Percentiles rank a stretch among this genome's conserved stretches.
Conservation (phyloP, 192 early-diverging fungal genomes). For the Backusella sp. region DNA sequence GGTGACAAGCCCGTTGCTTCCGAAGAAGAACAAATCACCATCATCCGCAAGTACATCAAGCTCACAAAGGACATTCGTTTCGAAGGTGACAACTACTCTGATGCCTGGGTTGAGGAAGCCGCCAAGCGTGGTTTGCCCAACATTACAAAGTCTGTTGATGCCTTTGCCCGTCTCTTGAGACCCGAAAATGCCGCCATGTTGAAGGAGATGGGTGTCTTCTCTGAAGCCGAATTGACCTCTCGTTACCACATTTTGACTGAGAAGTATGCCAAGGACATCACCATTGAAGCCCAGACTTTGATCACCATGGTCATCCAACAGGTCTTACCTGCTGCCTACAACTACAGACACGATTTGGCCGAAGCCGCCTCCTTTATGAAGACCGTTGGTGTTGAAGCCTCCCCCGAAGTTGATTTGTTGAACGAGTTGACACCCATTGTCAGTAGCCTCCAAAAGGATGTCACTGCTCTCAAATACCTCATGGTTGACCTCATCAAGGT, state of each 20-base stretch:
- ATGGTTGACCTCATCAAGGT: constrained; percentile 59
- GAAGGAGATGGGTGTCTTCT: constrained; percentile 80
- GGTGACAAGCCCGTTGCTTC: constrained; percentile 76
- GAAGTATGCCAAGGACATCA: constrained; percentile 95
- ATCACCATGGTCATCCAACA: constrained; percentile 76
- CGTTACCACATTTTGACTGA: constrained; percentile 96
- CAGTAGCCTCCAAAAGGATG: constrained; percentile 51
- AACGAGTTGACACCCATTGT: constrained; percentile 65
- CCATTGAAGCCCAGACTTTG: constrained; percentile 92
- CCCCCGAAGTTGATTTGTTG: constrained; percentile 72
- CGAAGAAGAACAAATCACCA: constrained; percentile 84
- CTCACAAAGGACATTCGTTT: constrained; percentile 85
- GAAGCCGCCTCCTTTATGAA: constrained; percentile 75
- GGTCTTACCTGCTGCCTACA: constrained; percentile 86
- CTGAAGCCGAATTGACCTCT: constrained; percentile 82
- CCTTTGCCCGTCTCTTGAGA: constrained; percentile 80
- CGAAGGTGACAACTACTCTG: constrained; percentile 97
- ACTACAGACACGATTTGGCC: constrained; percentile 86
- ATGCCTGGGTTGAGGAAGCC: constrained; percentile 91
- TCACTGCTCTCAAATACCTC: constrained; percentile 55
- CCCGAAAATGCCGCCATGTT: constrained; percentile 75
- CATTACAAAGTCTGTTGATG: constrained; percentile 86
- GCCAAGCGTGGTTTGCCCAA: constrained; percentile 93
- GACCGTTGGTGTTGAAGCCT: constrained; percentile 46
- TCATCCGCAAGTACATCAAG: constrained; percentile 84